phyloP scores from a whole-genome alignment of 1,284 basidiomycete species.

The Microbotryum violaceum region DNA sequence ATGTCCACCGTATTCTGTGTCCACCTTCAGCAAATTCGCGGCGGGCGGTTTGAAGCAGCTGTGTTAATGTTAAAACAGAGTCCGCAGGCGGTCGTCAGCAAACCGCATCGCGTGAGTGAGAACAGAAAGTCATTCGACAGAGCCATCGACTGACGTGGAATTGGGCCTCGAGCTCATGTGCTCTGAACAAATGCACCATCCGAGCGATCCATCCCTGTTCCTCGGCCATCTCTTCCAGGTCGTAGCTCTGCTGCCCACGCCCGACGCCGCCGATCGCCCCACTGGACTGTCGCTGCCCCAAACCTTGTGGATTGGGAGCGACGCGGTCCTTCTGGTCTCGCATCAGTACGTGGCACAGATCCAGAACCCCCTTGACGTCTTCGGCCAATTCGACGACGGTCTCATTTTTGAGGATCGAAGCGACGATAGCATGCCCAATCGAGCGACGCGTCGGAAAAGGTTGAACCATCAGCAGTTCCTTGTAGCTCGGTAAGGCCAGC shows the following conservation, averaged over 20 bases:
- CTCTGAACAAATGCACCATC: slow-evolving; percentile 87
- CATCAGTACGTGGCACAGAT: slow-evolving; percentile 81
- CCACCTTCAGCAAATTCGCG: slow-evolving; percentile 82
- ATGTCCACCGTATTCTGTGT: slow-evolving; percentile 86
- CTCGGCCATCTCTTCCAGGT: slow-evolving; percentile 82
- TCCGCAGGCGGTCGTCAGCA: slow-evolving; percentile 5
- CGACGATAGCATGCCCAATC: slow-evolving; percentile 83
- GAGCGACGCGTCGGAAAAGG: slow-evolving; percentile 79
- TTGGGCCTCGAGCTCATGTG: slow-evolving; percentile 72
- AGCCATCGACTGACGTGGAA: slow-evolving; percentile 58
- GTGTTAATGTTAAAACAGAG: slow-evolving; percentile 1
- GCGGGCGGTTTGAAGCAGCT: slow-evolving; percentile 81
- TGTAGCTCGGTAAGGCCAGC: slow-evolving; percentile 81
- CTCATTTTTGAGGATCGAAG: slow-evolving; percentile 87
- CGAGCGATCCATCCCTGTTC: slow-evolving; percentile 95
- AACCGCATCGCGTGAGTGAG: background rate
- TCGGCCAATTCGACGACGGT: slow-evolving; percentile 82
- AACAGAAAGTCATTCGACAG: background rate
- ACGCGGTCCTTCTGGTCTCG: slow-evolving; percentile 69
- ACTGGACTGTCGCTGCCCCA: slow-evolving; percentile 33
- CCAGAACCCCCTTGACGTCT: slow-evolving; percentile 83
- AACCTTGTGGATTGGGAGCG: background rate
- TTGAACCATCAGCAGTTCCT: slow-evolving; percentile 69
- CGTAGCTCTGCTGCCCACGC: slow-evolving; percentile 52
- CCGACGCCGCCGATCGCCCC: slow-evolving; percentile 50